Base-by-base conservation (phyloP, 2,329 filamentous ascomycete species). In the Sphaerulina vaccinii region DNA sequence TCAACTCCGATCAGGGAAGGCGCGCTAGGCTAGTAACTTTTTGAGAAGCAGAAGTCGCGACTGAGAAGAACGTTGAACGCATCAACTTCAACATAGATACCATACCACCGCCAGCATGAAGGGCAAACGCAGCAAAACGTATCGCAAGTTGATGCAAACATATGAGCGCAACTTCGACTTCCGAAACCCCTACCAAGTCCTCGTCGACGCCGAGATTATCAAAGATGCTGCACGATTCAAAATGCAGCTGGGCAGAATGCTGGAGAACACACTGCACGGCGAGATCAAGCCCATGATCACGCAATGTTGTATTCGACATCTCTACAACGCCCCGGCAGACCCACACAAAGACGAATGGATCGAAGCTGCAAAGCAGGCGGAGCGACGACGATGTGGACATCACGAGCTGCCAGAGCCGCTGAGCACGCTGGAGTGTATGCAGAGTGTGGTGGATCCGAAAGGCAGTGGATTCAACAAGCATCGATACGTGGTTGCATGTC, bases 91-190 rank as follows among this genome's bases (percentile, higher is more conserved):
- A n/a, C n/a, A n/a, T n/a, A n/a, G n/a, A n/a, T n/a, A n/a, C n/a
- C n/a, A n/a, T n/a, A n/a, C n/a, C n/a, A n/a, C n/a, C n/a, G n/a
- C 61, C 70, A 79, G 64, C 42, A 87, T 86, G 82, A 78, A 83
- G 65, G 84, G 83, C 48, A 88, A 88, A 73, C 78, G 82, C 54
- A 79, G 77, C 36, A 86, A 88, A 72, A 84, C 86, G 64, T 90
- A 90, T 70, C 83, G 85, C 68, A 96, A 96, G 83, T 84, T 96
- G 66, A 95, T 99, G 85, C 86, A 90, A 73, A 86, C 92, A 68
- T 96, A 91, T 79, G 84, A 85, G 67, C 80, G 92, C 70, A 85
- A 84, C 55, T 96, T 96, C 96, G 29, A 40, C 37, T 54, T 54
- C 71, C 88, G 91, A 62, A 88, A 93, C 73, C 90, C 93, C 9